Evolutionary conservation across 345 rosid genomes (phyloP).

Genomic region (Dipteronia dyeriana): DNA sequence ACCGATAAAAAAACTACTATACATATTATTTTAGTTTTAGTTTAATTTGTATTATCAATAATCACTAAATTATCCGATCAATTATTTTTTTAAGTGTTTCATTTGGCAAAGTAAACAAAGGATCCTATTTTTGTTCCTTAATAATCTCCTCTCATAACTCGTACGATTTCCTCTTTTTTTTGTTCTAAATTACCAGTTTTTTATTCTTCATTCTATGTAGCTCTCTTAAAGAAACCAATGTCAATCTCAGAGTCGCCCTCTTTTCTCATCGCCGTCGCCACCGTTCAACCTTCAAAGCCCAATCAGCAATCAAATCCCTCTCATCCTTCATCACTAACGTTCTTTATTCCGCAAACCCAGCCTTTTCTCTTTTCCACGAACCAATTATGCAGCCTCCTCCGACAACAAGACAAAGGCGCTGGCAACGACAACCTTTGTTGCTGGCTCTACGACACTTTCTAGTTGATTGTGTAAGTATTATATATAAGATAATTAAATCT

Average conservation of each 20-base stretch:
- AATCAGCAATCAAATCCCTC: constrained; percentile 45
- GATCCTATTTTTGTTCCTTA: background rate
- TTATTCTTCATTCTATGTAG: no score
- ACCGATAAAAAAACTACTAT: no score
- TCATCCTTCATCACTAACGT: constrained; percentile 47
- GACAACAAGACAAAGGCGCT: constrained; percentile 66
- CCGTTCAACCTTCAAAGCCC: constrained; percentile 30
- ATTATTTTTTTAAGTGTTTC: no score
- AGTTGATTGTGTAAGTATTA: no score
- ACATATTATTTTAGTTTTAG: no score
- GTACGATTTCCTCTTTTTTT: background rate
- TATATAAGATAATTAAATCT: no score
- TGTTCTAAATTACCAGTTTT: no score
- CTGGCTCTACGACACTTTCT: constrained; percentile 92
- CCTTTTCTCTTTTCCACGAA: constrained; percentile 57
- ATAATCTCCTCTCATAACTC: background rate
- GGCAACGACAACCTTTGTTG: constrained; percentile 82
- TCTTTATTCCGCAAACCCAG: constrained; percentile 38
- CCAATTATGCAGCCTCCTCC: constrained; percentile 70
- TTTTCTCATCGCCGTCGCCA: background rate
- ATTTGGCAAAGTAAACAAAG: background rate
- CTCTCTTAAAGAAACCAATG: no score
- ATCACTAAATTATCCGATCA: no score
- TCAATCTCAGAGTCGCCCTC: background rate
- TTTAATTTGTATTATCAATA: no score